Evolutionary conservation across 768 basidiomycete species (phyloP).

Genomic region (Amanita fuliginea): DNA sequence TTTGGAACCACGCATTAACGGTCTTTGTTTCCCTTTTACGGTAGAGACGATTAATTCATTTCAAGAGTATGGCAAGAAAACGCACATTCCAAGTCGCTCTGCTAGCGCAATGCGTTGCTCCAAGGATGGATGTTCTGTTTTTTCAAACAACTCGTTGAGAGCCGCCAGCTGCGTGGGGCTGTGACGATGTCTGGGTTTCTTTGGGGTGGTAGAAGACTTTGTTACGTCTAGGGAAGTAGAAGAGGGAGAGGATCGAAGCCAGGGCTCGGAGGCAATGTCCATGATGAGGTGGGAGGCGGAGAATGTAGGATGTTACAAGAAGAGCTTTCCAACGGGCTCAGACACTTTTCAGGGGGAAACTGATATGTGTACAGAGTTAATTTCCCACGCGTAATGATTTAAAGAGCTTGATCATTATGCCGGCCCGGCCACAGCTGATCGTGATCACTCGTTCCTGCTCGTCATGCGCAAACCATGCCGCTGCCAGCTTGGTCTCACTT

Average conservation of each 20-base stretch:
- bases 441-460: background rate
- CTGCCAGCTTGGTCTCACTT: no score
- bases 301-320: constrained; percentile 11
- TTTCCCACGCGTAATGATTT: constrained; percentile 6
- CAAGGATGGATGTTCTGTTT: constrained; percentile 63
- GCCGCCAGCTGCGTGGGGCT: constrained; percentile 61
- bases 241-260: constrained; percentile 14
- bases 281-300: constrained; percentile 7
- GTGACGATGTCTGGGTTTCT: constrained; percentile 76
- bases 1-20: constrained; percentile 82
- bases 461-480: background rate
- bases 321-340: constrained; percentile 1
- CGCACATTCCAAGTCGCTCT: constrained; percentile 67
- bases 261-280: constrained; percentile 1
- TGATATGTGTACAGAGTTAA: constrained; percentile 6
- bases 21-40: constrained; percentile 66
- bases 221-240: constrained; percentile 15
- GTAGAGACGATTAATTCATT: constrained; percentile 7
- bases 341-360: constrained; percentile 5
- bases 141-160: constrained; percentile 70
- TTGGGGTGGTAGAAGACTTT: constrained; percentile 31
- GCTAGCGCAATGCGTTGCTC: constrained; percentile 60
- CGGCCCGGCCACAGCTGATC: background rate
- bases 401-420: background rate
- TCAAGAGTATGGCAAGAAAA: constrained; percentile 13